Evolutionary conservation across 441 rosid genomes (phyloP), one percentile per base, ranked within the genome.

Genomic region (Geranium incanum): DNA sequence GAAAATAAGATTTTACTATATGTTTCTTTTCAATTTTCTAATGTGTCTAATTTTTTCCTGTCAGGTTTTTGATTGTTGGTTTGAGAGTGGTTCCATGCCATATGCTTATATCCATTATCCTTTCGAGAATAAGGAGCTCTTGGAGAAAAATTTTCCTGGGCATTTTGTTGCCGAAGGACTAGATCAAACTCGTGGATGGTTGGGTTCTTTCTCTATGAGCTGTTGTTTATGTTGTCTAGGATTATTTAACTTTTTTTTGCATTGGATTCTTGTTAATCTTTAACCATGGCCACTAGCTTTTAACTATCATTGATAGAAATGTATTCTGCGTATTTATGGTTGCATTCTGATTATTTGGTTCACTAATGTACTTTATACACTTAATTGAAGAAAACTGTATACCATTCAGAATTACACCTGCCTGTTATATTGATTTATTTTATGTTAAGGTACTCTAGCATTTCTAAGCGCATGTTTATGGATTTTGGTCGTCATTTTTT

Each of bases 161-260:
- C 82, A 91, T 83, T 96, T 96, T 85, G 85, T 93, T 74, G 98
- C 99, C 36, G 99, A 96, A 85, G 98, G 98, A 72, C 84, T 96
- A 67, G 99, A 96, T 84, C 99, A 96, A 86, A 96, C 99, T 57
- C 97, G 98, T 73, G 99, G 99, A 86, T 96, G 99, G 98, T 95
- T 73, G 71, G 92, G 81, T 74, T 76, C 76, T 59, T 37, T 67
- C 70, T 39, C 23, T n/a, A 72, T 65, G 59, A 59, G 65, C 39
- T 62, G 18, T 66, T 72, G 62, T 13, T 36, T 68, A 6, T 69
- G 38, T 63, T 28, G 33, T 4, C 39, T 13, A 3, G 13, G 39
- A 63, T 28, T 62, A 62, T 5, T 62, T 9, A 62, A 62, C 36
- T 3, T 62, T 62, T 11, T 5, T 19, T 13, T 21, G 66, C 13